A percentile compares a stretch with the other conserved stretches of the same genome.
Conservation (phyloP, 2,329 filamentous ascomycete genomes). For the Myotisia sp. region DNA sequence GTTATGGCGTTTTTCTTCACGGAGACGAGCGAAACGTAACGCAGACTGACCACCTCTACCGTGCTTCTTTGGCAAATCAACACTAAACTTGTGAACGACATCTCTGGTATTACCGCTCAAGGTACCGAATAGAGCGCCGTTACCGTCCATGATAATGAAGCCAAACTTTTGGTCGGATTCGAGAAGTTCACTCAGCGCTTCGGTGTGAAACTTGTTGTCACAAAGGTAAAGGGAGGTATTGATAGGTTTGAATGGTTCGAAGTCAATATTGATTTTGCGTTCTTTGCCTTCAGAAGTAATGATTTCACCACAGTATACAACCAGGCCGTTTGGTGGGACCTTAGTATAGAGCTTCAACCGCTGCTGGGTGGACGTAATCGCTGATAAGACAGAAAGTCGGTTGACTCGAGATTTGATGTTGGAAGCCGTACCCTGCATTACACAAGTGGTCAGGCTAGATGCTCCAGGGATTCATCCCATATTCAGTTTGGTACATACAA, state of each 20-base stretch:
- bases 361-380: conserved; percentile 98
- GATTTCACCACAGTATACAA: conserved; percentile 99
- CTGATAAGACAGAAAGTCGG: conserved; percentile 89
- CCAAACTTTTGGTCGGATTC: conserved; percentile 99
- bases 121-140: conserved; percentile 92
- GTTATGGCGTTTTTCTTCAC: conserved; percentile 99
- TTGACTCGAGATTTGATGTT: conserved; percentile 99
- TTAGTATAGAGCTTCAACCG: conserved; percentile 98
- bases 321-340: conserved; percentile 90
- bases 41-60: conserved; percentile 99
- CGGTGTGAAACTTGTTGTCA: conserved; percentile 99
- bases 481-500: conserved; percentile 49
- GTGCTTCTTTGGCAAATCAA: conserved; percentile 99
- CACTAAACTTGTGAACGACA: conserved; percentile 92
- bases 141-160: conserved; percentile 99
- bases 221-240: conserved; percentile 98
- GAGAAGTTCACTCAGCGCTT: conserved; percentile 88
- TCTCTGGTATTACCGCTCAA: conserved; percentile 95
- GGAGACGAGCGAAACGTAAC: conserved; percentile 95
- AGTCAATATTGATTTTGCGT: conserved; percentile 99
- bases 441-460: conserved; percentile 9
- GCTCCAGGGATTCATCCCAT: background rate
- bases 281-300: conserved; percentile 97
- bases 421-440: conserved; percentile 71
- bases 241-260: conserved; percentile 99